These are phyloP conservation scores for Leishmania braziliensis DNA, from an alignment of 208 protist genomes.

Conservation along the genomic window DNA sequence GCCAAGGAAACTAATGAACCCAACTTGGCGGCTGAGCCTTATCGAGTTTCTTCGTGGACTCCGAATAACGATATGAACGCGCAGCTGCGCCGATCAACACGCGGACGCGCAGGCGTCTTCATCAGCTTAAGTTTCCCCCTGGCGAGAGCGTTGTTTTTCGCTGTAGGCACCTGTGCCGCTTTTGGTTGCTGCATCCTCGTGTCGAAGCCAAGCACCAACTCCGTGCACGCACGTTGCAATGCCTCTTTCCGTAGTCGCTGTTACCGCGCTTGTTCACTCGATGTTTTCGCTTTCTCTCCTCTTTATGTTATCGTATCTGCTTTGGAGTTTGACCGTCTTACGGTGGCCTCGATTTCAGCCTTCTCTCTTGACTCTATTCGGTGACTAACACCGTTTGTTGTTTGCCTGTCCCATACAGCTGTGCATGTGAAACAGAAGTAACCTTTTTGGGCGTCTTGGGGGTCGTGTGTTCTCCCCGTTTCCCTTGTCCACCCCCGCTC, in stretches of 20 bases:
- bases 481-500: no score
- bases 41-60: not conserved
- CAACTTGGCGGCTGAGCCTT: not conserved
- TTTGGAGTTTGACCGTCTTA: not conserved
- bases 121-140: not conserved
- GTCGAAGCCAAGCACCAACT: not conserved
- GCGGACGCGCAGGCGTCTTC: not conserved
- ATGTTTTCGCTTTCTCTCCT: not conserved
- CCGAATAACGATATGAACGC: not conserved
- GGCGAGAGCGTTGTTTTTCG: not conserved
- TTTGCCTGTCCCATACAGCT: not conserved
- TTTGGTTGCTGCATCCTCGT: not conserved
- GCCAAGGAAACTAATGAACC: no score
- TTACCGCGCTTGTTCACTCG: not conserved
- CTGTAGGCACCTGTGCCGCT: not conserved
- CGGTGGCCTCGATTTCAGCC: not conserved
- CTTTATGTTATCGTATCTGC: not conserved
- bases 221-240: not conserved
- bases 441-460: not conserved
- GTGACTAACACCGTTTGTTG: not conserved
- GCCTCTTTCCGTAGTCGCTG: not conserved
- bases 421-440: not conserved
- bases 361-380: not conserved
- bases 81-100: not conserved
- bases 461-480: not conserved